These are phyloP conservation scores for Pisolithus microcarpus DNA, from an alignment of 768 basidiomycete genomes.

Conservation along the genomic window DNA sequence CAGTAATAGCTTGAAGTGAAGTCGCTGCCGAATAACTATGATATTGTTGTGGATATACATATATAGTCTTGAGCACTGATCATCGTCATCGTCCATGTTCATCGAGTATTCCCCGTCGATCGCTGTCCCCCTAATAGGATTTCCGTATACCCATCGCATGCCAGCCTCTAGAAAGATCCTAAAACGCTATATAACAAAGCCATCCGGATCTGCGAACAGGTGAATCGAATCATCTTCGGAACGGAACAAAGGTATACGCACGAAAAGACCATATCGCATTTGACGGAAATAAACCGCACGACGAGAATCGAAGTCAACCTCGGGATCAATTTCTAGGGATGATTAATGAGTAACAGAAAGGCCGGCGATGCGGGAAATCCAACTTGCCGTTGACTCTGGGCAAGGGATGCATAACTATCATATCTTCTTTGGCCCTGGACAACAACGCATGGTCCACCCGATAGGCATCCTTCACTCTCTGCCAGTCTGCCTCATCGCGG, in stretches of 20 bases:
- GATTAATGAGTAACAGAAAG: slow-evolving; percentile 8
- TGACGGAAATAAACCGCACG: slow-evolving; percentile 97
- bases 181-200: slow-evolving; percentile 68
- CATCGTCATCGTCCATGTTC: no score
- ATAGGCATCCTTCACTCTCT: slow-evolving; percentile 86
- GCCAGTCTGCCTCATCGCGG: slow-evolving; percentile 73
- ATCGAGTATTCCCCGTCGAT: no score
- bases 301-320: slow-evolving; percentile 93
- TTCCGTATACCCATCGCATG: neutral
- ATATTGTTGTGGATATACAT: no score
- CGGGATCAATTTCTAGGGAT: slow-evolving; percentile 89
- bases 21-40: no score
- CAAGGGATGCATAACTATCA: slow-evolving; percentile 99
- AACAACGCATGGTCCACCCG: slow-evolving; percentile 91
- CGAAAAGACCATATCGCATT: slow-evolving; percentile 96
- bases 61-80: no score
- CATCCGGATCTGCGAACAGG: slow-evolving; percentile 56
- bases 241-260: slow-evolving; percentile 40
- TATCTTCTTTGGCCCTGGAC: slow-evolving; percentile 87
- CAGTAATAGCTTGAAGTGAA: no score
- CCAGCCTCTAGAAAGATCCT: slow-evolving; percentile 19
- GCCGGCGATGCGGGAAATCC: neutral
- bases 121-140: neutral
- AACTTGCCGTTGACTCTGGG: slow-evolving; percentile 79
- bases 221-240: neutral